Evolutionary conservation across 176 grass and related monocot species (phyloP).

Genomic region (Phyllostachys edulis): DNA sequence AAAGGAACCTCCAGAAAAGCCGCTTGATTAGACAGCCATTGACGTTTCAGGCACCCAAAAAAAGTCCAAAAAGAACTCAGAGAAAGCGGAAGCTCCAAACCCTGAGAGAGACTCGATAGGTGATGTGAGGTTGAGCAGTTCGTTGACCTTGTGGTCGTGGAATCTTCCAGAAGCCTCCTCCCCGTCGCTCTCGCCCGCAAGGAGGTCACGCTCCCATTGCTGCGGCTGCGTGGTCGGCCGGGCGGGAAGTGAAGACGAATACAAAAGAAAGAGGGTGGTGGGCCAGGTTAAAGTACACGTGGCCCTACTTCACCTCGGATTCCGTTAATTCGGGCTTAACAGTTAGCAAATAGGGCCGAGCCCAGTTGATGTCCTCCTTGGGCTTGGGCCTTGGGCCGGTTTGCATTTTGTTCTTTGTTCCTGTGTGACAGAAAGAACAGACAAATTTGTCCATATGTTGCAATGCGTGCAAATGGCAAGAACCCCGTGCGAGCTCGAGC

Average conservation of each 20-base stretch:
- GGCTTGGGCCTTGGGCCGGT: constrained; percentile 13
- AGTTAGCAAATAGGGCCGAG: background rate
- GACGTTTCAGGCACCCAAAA: background rate
- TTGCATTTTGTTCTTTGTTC: no score
- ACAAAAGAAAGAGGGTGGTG: background rate
- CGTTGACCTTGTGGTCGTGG: constrained; percentile 4
- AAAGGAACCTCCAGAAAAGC: background rate
- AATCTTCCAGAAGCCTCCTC: background rate
- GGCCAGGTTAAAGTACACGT: constrained; percentile 38
- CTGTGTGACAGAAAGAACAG: background rate
- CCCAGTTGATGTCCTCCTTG: background rate
- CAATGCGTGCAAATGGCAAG: no score
- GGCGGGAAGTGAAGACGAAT: constrained; percentile 58
- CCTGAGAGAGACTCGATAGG: background rate
- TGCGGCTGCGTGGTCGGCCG: constrained; percentile 1
- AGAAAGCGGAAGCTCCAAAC: background rate
- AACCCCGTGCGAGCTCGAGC: background rate
- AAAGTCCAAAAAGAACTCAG: background rate
- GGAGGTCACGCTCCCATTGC: constrained; percentile 28
- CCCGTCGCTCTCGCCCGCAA: background rate
- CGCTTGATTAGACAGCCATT: background rate
- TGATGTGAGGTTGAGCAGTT: background rate
- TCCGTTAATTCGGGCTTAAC: constrained; percentile 24
- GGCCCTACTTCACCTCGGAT: constrained; percentile 38
- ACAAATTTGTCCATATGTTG: background rate